Conservation (phyloP, 441 rosid species). For the Pelargonium citronellum region DNA sequence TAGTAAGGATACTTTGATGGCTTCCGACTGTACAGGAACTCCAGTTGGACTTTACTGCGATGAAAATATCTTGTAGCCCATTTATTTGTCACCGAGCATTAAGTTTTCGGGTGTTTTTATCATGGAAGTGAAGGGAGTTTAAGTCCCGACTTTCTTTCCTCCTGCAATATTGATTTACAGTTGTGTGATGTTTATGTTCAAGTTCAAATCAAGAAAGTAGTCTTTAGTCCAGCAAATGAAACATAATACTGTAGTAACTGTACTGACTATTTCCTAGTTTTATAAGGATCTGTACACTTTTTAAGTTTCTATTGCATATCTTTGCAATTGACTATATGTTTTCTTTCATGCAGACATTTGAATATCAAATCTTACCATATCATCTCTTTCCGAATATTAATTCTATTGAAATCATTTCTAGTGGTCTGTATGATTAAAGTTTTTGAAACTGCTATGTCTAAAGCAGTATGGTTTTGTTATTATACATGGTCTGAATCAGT, state of each 20-base stretch:
- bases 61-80: neutral
- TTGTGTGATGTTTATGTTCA: neutral
- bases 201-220: too few species aligned
- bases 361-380: neutral
- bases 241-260: neutral
- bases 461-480: too few species aligned
- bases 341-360: neutral
- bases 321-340: too few species aligned
- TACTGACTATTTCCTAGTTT: too few species aligned
- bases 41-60: too few species aligned
- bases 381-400: neutral
- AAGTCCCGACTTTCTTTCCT: neutral
- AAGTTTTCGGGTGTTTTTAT: neutral
- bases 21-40: too few species aligned
- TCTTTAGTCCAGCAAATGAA: neutral
- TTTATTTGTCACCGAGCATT: neutral
- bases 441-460: too few species aligned
- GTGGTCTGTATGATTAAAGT: too few species aligned
- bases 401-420: neutral
- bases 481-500: too few species aligned
- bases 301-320: too few species aligned
- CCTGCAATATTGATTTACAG: neutral
- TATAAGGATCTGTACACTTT: too few species aligned
- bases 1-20: too few species aligned
- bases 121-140: neutral